Evolutionary conservation across 371 early-diverging fungal species (phyloP).

Genomic region (Mortierella sp.): DNA sequence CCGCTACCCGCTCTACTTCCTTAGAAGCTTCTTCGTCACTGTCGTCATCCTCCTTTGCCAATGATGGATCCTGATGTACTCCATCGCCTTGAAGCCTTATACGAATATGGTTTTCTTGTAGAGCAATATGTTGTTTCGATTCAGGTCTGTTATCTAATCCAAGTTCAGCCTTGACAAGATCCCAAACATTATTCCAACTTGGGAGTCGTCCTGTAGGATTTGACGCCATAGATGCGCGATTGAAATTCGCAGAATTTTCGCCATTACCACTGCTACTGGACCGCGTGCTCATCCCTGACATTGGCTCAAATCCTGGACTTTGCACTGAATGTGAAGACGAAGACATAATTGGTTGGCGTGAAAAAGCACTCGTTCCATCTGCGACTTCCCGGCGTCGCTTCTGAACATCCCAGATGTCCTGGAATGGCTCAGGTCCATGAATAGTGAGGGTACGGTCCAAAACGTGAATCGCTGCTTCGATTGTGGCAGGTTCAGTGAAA

Average conservation of each 20-base stretch:
- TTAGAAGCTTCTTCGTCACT: not conserved
- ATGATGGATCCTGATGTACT: not conserved
- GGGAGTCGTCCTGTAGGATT: conserved; percentile 31
- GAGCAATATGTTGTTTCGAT: conserved; percentile 28
- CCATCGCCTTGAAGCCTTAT: conserved; percentile 17
- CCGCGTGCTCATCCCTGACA: conserved; percentile 18
- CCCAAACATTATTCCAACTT: conserved; percentile 48
- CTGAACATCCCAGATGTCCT: conserved; percentile 42
- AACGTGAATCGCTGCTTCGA: conserved; percentile 50
- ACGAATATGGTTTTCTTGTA: conserved; percentile 42
- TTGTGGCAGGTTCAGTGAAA: conserved; percentile 33
- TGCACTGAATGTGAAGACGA: not conserved
- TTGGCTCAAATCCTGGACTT: not conserved
- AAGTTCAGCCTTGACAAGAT: conserved; percentile 40
- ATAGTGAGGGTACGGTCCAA: conserved; percentile 39
- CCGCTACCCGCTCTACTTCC: not conserved
- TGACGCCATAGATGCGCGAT: not conserved
- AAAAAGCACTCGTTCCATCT: conserved; percentile 36
- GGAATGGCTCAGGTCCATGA: conserved; percentile 47
- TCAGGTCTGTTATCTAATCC: conserved; percentile 41
- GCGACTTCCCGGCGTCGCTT: conserved; percentile 43
- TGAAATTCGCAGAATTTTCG: too few species aligned
- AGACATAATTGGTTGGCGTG: conserved; percentile 6
- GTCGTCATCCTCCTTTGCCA: not conserved
- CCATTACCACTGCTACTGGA: not conserved